Evolutionary conservation across 2,329 filamentous ascomycete species (phyloP).

Genomic region (Xylariaceae sp.): DNA sequence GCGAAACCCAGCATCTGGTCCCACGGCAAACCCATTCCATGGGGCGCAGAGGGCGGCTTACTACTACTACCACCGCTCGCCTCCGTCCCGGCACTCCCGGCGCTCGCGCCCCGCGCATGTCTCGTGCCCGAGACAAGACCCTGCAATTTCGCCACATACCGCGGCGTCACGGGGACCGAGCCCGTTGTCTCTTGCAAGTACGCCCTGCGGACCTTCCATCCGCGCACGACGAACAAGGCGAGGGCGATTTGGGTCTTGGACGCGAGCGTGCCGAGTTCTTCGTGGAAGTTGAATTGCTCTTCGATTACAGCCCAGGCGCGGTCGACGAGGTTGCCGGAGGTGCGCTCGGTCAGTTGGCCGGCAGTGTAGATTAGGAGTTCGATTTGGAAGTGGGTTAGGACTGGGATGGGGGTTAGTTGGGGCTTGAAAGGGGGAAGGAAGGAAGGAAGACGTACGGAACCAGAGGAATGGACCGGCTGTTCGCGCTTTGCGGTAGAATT

Average conservation of each 20-base stretch:
- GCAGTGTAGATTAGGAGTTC: conserved; percentile 53
- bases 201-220: conserved; percentile 48
- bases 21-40: conserved; percentile 26
- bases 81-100: too few species aligned
- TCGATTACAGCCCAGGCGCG: conserved; percentile 48
- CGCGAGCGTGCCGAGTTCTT: conserved; percentile 46
- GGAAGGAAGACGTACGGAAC: conserved; percentile 40
- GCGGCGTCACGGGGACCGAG: conserved; percentile 37
- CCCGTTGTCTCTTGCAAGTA: conserved; percentile 36
- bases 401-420: conserved; percentile 19
- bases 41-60: conserved; percentile 8
- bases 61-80: background rate
- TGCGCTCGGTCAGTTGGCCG: conserved; percentile 47
- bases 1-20: conserved; percentile 33
- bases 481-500: conserved; percentile 39
- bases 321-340: conserved; percentile 46
- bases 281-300: conserved; percentile 43
- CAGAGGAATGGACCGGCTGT: conserved; percentile 46
- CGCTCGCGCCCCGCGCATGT: too few species aligned
- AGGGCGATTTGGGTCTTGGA: conserved; percentile 42
- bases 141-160: conserved; percentile 43
- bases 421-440: background rate
- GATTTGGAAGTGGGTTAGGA: conserved; percentile 46
- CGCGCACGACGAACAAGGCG: conserved; percentile 45
- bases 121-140: conserved; percentile 36